phyloP scores from a whole-genome alignment of 225 moss, liverwort and hornwort genomes.

The Pleurozium schreberi region DNA sequence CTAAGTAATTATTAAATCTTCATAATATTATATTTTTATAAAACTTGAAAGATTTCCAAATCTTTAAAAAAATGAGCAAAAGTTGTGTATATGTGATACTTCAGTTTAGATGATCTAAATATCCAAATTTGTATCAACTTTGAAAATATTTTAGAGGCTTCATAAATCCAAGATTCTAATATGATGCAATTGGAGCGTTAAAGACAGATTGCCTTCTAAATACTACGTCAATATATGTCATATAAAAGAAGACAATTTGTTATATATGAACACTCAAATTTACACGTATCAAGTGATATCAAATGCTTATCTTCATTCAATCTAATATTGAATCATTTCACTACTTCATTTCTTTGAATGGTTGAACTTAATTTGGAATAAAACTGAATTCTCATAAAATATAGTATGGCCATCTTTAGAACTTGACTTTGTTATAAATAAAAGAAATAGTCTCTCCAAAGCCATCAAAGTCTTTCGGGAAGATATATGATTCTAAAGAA shows the following conservation, averaged over 20 bases:
- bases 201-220: neutral
- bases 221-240: rapidly evolving
- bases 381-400: neutral
- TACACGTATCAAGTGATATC: neutral
- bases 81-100: rapidly evolving
- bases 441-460: neutral
- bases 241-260: rapidly evolving
- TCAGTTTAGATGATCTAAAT: neutral
- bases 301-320: neutral
- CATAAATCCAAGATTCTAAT: neutral
- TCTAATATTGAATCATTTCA: neutral
- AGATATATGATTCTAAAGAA: neutral
- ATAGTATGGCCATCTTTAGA: neutral
- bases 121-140: neutral
- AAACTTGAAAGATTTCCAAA: no score
- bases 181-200: no score
- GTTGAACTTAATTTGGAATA: neutral
- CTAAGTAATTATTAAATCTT: neutral
- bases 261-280: rapidly evolving
- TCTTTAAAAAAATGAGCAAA: neutral
- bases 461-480: neutral
- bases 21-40: no score
- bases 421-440: neutral
- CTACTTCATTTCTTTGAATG: neutral
- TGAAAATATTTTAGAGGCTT: no score